Percentiles rank a stretch among this genome's conserved stretches.
Evolutionary conservation across 257 asterid species (phyloP).

Genomic region (Gynochthodes officinalis): DNA sequence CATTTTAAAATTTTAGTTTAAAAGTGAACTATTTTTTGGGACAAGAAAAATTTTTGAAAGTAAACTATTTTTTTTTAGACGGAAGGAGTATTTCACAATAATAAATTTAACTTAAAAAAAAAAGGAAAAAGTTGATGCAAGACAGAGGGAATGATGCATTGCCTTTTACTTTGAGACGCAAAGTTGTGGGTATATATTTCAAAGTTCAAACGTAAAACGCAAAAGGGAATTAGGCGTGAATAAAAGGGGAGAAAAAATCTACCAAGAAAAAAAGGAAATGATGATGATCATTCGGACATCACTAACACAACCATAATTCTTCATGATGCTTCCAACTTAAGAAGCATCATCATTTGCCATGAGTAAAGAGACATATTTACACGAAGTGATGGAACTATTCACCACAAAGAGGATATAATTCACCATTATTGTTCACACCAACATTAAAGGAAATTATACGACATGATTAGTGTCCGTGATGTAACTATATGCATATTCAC

Average conservation of each 20-base stretch:
- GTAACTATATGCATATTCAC: too few species aligned
- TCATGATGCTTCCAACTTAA: conserved; percentile 4
- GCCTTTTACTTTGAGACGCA: neutral
- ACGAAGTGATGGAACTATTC: neutral
- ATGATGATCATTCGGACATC: neutral
- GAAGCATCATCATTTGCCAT: conserved; percentile 1
- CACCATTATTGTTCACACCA: neutral
- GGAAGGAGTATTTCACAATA: neutral
- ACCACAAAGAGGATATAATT: neutral
- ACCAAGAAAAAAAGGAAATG: neutral
- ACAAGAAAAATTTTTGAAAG: too few species aligned
- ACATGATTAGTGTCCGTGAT: neutral
- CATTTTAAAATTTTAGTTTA: too few species aligned
- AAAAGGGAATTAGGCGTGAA: neutral
- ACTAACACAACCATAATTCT: neutral
- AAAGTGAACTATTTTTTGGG: too few species aligned
- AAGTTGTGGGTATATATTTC: neutral
- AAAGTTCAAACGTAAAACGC: neutral
- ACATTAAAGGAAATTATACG: neutral
- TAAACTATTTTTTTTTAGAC: too few species aligned
- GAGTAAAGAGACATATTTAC: neutral
- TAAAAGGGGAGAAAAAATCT: neutral
- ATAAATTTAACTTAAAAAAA: neutral
- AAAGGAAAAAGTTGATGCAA: too few species aligned
- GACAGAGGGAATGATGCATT: neutral